phyloP scores from a whole-genome alignment of 192 early-diverging fungal species.

The Backusella luteola region DNA sequence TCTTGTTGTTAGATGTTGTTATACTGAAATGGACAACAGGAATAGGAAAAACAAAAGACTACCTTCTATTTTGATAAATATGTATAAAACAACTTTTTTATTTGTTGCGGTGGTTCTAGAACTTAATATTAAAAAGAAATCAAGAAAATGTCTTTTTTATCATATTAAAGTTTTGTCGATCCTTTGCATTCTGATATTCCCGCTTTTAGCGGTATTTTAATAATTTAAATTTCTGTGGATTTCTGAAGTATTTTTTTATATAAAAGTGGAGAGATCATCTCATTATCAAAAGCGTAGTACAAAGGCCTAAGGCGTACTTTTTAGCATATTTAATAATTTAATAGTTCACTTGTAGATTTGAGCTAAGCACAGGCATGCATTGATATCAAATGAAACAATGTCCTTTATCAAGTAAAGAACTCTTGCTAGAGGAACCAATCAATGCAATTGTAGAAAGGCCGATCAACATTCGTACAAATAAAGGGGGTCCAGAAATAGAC shows the following conservation, averaged over 20 bases:
- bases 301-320: background rate
- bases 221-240: slow-evolving; percentile 4
- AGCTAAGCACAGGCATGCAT: background rate
- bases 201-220: background rate
- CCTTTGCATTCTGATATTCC: background rate
- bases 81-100: too few relatives aligned
- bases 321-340: background rate
- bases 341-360: too few relatives aligned
- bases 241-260: background rate
- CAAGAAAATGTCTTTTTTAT: background rate
- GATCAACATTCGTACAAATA: background rate
- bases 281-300: background rate
- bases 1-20: background rate
- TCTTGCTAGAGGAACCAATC: slow-evolving; percentile 5
- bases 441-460: slow-evolving; percentile 10
- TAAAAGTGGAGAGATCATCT: background rate
- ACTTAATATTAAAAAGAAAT: background rate
- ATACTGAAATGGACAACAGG: background rate
- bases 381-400: background rate
- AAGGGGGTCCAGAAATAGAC: background rate
- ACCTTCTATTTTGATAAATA: background rate
- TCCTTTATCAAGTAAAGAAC: background rate
- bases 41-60: background rate
- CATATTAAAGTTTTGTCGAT: slow-evolving; percentile 6
- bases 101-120: background rate